phyloP scores from a whole-genome alignment of 176 grass and related monocot species.

The Eleusine indica region DNA sequence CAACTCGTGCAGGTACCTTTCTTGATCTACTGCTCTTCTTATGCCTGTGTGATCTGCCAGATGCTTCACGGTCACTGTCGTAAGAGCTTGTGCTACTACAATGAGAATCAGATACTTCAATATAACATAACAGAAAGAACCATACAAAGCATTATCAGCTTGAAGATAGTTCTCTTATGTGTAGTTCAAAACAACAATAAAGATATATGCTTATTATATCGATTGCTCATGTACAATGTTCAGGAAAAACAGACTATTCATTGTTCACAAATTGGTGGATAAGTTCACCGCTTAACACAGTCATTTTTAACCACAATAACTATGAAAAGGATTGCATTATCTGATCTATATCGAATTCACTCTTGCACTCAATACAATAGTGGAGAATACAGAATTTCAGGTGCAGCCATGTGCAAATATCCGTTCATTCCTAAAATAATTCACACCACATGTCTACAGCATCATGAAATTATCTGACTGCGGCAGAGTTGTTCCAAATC shows the following conservation, averaged over 20 bases:
- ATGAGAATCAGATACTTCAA: conserved; percentile 14
- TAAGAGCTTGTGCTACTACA: conserved; percentile 56
- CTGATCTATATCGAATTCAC: not conserved
- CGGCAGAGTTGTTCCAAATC: not conserved
- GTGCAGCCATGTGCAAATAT: not conserved
- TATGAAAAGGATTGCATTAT: not conserved
- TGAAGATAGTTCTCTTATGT: not conserved
- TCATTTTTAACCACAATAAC: not conserved
- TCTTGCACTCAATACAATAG: not conserved
- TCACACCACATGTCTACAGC: not conserved
- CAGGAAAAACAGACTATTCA: not conserved
- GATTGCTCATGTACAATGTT: conserved; percentile 24
- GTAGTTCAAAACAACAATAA: not conserved
- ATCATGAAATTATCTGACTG: not conserved
- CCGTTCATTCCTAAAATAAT: not conserved
- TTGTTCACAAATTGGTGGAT: not conserved
- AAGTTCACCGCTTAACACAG: not conserved
- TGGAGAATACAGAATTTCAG: not conserved
- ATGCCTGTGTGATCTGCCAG: conserved; percentile 54
- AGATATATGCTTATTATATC: conserved; percentile 2
- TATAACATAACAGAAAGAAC: not conserved
- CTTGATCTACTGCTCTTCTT: conserved; percentile 71
- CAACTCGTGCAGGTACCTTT: conserved; percentile 47
- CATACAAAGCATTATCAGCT: not conserved
- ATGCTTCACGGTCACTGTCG: conserved; percentile 53